Evolutionary conservation across 1,284 basidiomycete species (phyloP).

Genomic region (Exsudoporus floridanus): DNA sequence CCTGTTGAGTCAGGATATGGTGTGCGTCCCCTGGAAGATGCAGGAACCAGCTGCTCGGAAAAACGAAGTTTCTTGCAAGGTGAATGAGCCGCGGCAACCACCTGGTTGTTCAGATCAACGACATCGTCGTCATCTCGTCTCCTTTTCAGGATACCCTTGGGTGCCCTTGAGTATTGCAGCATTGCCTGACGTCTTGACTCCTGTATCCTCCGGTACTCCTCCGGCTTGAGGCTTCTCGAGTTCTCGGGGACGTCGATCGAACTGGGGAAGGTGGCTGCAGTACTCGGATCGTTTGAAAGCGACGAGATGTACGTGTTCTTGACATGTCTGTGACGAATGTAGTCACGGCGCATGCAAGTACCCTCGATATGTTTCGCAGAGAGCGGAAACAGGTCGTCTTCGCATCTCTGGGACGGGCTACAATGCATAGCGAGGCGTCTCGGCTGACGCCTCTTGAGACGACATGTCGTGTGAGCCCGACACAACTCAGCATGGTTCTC

Average conservation of each 20-base stretch:
- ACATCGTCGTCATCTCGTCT: conserved; percentile 23
- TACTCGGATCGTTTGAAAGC: conserved; percentile 19
- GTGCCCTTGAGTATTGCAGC: conserved; percentile 25
- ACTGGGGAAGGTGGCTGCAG: conserved; percentile 14
- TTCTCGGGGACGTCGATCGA: conserved; percentile 23
- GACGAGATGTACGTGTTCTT: conserved; percentile 33
- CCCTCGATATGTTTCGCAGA: conserved; percentile 29
- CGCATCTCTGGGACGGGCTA: conserved; percentile 10
- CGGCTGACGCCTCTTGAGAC: conserved; percentile 11
- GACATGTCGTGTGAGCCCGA: conserved; percentile 3
- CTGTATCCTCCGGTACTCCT: conserved; percentile 30
- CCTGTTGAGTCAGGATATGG: conserved; percentile 14
- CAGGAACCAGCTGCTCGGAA: conserved; percentile 5
- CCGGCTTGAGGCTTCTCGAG: conserved; percentile 21
- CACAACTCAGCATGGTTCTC: conserved; percentile 15
- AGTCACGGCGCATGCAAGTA: conserved; percentile 27
- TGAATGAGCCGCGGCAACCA: neutral
- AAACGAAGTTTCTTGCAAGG: conserved; percentile 32
- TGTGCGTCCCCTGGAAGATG: conserved; percentile 9
- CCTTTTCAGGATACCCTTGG: conserved; percentile 33
- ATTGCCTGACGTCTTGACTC: conserved; percentile 33
- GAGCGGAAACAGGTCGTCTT: conserved; percentile 23
- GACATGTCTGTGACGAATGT: conserved; percentile 30
- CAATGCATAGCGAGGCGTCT: neutral
- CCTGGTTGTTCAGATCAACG: neutral